Evolutionary conservation across 148 eudicot genomes (phyloP), one percentile per base, ranked within the genome.

Genomic region (Spergularia bocconei): DNA sequence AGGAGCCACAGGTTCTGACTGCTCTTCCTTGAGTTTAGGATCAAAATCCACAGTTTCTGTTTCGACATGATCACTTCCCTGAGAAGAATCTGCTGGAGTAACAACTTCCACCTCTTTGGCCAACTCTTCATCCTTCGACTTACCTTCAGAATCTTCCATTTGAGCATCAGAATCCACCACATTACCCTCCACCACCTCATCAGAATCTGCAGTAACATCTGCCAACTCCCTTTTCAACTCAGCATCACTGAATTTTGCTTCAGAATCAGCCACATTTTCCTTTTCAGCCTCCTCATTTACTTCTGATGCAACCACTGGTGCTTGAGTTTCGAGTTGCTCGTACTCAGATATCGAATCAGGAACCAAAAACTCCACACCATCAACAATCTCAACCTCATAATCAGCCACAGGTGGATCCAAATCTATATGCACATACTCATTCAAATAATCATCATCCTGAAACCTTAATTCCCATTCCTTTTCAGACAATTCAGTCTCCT

Each of bases 181-280:
- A 62, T 17, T 52, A 7, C 51, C 38, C 68, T 60, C 41, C 51
- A 70, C 63, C 17, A 9, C 69, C 19, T 33, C 38, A 54, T 16
- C 5, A 59, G 67, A 14, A 61, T 15, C 29, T 13, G 20, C 50
- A 65, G 19, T 25, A 38, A 38, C 50, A 56, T 14, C 33, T 75
- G 38, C 38, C n/a, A 23, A 82, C 39, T 48, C 78, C n/a, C 3
- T 73, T 71, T 7, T 74, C 20, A 63, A 23, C 58, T 50, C 44
- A 17, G 8, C 53, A 83, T 68, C 62, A 19, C 13, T 17, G 48
- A 8, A 56, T 12, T 55, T 63, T 51, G 21, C 62, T 13, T 75
- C 72, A 38, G 41, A 62, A 52, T 50, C 39, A 48, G 21, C 66
- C 65, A 75, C 15, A 17, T 48, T 11, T 76, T 58, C 73, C 39